Base-by-base conservation (phyloP, 2,329 filamentous ascomycete genomes). In the Camillea tinctor region DNA sequence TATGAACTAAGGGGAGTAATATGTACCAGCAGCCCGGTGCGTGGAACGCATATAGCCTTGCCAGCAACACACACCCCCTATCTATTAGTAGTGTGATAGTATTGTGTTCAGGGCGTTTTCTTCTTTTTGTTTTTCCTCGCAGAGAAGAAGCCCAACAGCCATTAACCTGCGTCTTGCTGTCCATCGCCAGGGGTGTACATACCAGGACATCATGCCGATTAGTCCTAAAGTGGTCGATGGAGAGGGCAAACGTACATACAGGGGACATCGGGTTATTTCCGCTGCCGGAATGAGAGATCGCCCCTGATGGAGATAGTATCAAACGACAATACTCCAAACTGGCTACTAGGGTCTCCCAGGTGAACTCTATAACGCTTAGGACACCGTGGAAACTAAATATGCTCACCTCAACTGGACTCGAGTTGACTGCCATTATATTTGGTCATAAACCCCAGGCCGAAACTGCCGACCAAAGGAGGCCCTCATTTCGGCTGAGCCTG, bases 401-500 rank as follows among this genome's bases (percentile, higher is more conserved):
- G n/a, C 36, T 57, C 22, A 40, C 17, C 15, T 54, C 26, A 30
- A 52, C 21, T 40, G 55, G 52, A 23, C 11, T 57, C 22, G 50
- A 20, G 9, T 52, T 22, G 40, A 54, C 21, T 26, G 55, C 7
- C n/a, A 19, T 40, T 54, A 36, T 40, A 52, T 24, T 22, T 52
- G 36, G 40, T 53, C 19, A 52, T 22, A 40, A 52, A 52, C 50
- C 23, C 40, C 23, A 57, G 49, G 49, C 49, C 4, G 49, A 23
- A n/a, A 23, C 19, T 13, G 19, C 19, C 49, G 19, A 23, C 49
- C 8, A 13, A 23, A 50, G 49, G 21, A 5, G 22, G n/a, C 53
- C 22, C 52, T 59, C 55, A 64, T 65, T 56, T 65, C 64, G 62
- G 63, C 51, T 49, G 24, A 54, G 58, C 55, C 62, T 58, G 63